phyloP scores from a whole-genome alignment of 495 filamentous ascomycete species.

The Hypoxylon perforatum region DNA sequence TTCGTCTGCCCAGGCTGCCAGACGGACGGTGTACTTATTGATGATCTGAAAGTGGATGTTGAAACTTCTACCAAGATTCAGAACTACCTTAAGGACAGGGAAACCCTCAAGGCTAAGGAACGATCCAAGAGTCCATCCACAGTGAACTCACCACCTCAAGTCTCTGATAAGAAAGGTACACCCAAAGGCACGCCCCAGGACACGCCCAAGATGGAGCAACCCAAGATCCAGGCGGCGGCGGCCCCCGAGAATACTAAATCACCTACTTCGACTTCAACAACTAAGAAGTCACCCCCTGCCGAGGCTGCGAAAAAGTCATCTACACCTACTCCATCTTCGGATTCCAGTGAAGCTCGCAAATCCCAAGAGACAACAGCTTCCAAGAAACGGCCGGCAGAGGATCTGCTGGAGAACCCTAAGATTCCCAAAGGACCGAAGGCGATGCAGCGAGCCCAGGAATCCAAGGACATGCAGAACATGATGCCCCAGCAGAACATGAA shows the following conservation, averaged over 20 bases:
- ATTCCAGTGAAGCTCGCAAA: slow-evolving; percentile 52
- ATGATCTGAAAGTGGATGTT: slow-evolving; percentile 85
- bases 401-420: slow-evolving; percentile 71
- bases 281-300: slow-evolving; percentile 40
- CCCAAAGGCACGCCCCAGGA: too few species aligned
- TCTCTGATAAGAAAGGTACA: slow-evolving; percentile 35
- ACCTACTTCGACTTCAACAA: slow-evolving; percentile 45
- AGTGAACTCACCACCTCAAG: slow-evolving; percentile 44
- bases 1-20: slow-evolving; percentile 93
- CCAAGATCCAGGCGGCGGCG: slow-evolving; percentile 27
- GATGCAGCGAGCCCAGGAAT: slow-evolving; percentile 63
- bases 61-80: slow-evolving; percentile 81
- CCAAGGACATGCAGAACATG: slow-evolving; percentile 50
- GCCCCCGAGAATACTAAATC: slow-evolving; percentile 49
- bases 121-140: slow-evolving; percentile 52
- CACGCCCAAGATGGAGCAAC: slow-evolving; percentile 27
- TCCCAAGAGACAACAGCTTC: slow-evolving; percentile 51
- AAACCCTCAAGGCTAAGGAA: slow-evolving; percentile 65
- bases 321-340: slow-evolving; percentile 41
- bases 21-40: slow-evolving; percentile 89
- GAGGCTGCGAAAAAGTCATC: slow-evolving; percentile 33
- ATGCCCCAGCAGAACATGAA: slow-evolving; percentile 48
- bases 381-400: slow-evolving; percentile 87
- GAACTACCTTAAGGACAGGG: slow-evolving; percentile 78
- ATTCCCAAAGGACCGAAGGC: slow-evolving; percentile 70